A percentile compares a stretch with the other conserved stretches of the same genome.
phyloP scores from a whole-genome alignment of 2,329 filamentous ascomycete species.

The Ascochyta viciae-villosae region DNA sequence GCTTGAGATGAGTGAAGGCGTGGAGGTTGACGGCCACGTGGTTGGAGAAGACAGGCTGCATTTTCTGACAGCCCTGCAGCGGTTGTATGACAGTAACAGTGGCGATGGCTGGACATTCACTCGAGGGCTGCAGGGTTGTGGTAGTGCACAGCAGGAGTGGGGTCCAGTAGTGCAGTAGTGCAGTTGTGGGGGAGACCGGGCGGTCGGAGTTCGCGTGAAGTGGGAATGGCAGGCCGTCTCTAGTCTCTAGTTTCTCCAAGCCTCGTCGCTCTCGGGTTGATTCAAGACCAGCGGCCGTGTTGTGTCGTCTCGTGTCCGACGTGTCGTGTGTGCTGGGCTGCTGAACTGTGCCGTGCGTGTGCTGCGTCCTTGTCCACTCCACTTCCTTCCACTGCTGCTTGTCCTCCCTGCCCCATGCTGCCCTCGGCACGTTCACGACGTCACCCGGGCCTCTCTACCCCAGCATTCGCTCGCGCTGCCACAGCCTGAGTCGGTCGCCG shows the following conservation, averaged over 20 bases:
- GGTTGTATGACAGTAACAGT: slow-evolving; percentile 7
- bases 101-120: slow-evolving; percentile 8
- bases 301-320: not conserved
- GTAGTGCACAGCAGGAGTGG: slow-evolving; percentile 5
- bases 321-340: slow-evolving; percentile 12
- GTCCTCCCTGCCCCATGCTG: slow-evolving; percentile 18
- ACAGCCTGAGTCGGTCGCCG: slow-evolving; percentile 12
- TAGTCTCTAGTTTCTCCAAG: slow-evolving; percentile 4
- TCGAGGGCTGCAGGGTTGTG: slow-evolving; percentile 12
- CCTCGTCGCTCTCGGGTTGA: slow-evolving; percentile 16
- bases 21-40: slow-evolving; percentile 2
- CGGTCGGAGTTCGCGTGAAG: slow-evolving; percentile 12
- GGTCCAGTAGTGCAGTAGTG: not conserved
- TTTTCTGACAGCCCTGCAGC: slow-evolving; percentile 2
- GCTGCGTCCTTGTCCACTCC: not conserved
- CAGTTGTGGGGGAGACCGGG: slow-evolving; percentile 16
- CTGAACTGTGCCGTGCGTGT: slow-evolving; percentile 12
- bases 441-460: slow-evolving; percentile 13
- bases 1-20: not conserved
- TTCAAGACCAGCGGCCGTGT: slow-evolving; percentile 18
- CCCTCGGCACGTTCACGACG: slow-evolving; percentile 13
- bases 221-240: slow-evolving; percentile 11
- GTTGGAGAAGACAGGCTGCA: not conserved
- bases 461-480: slow-evolving; percentile 7
- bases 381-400: slow-evolving; percentile 8